These are phyloP conservation scores for Globisporangium rhizosaccharum DNA, from an alignment of 352 stramenopile species.

Conservation along the genomic window DNA sequence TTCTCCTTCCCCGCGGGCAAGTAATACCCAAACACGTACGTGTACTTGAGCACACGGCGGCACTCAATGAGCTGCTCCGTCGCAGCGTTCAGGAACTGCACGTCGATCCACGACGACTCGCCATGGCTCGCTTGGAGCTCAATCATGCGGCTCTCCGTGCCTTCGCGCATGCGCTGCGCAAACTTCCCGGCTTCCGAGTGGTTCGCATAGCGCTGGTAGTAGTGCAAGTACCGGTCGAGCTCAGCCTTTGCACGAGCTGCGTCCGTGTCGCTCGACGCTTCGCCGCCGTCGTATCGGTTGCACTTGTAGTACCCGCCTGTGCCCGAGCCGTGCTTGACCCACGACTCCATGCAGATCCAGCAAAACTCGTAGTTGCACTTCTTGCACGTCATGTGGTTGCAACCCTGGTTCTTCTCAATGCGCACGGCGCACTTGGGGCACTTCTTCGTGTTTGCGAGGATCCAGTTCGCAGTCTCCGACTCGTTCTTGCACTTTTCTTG, in stretches of 20 bases:
- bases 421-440: conserved; percentile 98
- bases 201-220: conserved; percentile 98
- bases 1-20: conserved; percentile 86
- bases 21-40: conserved; percentile 96
- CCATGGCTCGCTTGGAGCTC: conserved; percentile 91
- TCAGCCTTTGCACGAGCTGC: conserved; percentile 92
- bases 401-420: conserved; percentile 99
- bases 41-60: conserved; percentile 98
- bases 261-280: conserved; percentile 63
- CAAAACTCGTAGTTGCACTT: conserved; percentile 96
- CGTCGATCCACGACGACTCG: conserved; percentile 94
- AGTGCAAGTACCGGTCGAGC: conserved; percentile 98
- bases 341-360: conserved; percentile 97
- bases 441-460: conserved; percentile 99
- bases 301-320: conserved; percentile 99
- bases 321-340: conserved; percentile 93
- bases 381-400: conserved; percentile 99
- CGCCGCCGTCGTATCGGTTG: conserved; percentile 93
- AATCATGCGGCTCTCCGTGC: conserved; percentile 95
- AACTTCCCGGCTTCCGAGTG: conserved; percentile 97
- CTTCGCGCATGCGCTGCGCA: conserved; percentile 93
- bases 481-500: conserved; percentile 97
- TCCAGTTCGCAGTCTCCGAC: conserved; percentile 99
- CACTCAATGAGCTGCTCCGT: conserved; percentile 97
- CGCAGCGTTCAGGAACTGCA: conserved; percentile 97